phyloP scores from a whole-genome alignment of 169 alveolate species.

The Sarcocystis neurona region DNA sequence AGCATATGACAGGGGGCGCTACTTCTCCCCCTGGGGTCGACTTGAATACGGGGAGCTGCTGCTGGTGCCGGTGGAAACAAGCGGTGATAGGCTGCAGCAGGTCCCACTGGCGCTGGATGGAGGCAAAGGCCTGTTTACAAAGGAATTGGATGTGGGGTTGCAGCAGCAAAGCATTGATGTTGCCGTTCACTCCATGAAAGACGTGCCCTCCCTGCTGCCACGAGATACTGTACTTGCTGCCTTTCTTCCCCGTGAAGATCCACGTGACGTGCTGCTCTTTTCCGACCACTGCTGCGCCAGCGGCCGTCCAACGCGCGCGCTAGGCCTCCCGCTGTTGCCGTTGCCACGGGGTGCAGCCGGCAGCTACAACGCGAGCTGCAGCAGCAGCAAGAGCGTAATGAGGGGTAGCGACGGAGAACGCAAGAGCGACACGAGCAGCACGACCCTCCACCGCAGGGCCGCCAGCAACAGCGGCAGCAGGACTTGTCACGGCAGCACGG shows the following conservation, averaged over 20 bases:
- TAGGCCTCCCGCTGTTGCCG: neutral
- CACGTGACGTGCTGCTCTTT: conserved; percentile 53
- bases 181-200: conserved; percentile 71
- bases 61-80: conserved; percentile 24
- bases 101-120: conserved; percentile 69
- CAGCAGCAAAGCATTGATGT: conserved; percentile 58
- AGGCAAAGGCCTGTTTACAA: conserved; percentile 73
- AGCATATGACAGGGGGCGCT: too few species aligned
- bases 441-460: neutral
- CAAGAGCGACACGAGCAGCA: conserved; percentile 20
- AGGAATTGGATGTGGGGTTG: conserved; percentile 70
- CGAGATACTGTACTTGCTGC: conserved; percentile 21
- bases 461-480: neutral
- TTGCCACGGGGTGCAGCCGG: neutral
- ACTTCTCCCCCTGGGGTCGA: too few species aligned
- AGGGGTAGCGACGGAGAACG: too few species aligned
- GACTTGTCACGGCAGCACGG: neutral
- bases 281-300: neutral
- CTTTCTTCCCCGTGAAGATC: conserved; percentile 60
- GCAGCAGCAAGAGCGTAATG: neutral
- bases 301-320: neutral
- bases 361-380: neutral
- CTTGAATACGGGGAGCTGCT: conserved; percentile 44
- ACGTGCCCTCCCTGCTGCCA: conserved; percentile 13
- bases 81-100: conserved; percentile 67